Conservation (phyloP, 2,329 filamentous ascomycete genomes). For the Lachnellula hyalina region DNA sequence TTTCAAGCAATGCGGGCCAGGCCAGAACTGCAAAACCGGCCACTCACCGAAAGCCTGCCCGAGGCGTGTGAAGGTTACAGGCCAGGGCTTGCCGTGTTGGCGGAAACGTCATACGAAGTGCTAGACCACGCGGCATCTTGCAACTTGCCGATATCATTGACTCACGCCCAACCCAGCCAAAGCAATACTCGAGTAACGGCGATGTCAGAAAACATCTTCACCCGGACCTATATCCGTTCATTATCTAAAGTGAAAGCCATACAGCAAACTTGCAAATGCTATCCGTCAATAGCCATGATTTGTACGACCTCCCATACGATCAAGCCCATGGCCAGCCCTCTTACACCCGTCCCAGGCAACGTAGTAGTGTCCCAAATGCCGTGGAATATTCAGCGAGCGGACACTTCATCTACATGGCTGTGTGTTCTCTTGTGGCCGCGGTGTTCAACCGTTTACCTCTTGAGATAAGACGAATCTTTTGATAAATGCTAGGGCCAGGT, state of each 20-base stretch:
- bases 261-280: too few species aligned
- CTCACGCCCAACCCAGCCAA: neutral
- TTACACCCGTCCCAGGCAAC: too few species aligned
- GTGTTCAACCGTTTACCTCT: neutral
- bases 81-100: neutral
- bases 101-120: neutral
- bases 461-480: slow-evolving; percentile 7
- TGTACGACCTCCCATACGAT: too few species aligned
- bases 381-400: neutral
- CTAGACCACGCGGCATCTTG: too few species aligned
- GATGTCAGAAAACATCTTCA: neutral
- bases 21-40: neutral
- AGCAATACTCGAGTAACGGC: neutral
- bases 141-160: neutral
- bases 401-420: neutral
- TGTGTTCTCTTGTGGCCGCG: neutral
- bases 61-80: slow-evolving; percentile 9
- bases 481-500: slow-evolving; percentile 19
- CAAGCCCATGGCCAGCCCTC: too few species aligned
- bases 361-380: neutral
- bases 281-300: too few species aligned
- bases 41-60: neutral
- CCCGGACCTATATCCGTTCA: neutral
- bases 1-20: too few species aligned
- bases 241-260: too few species aligned